Conservation (phyloP, 2,329 filamentous ascomycete species). For the Simplicillium aogashimaense region DNA sequence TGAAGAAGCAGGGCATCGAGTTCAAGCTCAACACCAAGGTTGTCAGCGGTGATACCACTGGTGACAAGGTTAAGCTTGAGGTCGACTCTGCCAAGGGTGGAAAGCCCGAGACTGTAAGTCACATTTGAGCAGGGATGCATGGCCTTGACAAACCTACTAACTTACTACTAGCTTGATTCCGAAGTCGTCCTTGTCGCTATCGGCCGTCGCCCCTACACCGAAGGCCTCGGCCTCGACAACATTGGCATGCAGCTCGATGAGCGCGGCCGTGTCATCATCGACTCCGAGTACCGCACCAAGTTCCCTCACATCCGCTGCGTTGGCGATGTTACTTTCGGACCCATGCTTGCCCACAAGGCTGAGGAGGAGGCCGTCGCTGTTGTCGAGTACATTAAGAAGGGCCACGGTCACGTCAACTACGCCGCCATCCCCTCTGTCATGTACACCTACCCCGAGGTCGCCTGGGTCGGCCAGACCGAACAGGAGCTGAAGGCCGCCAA, state of each 20-base stretch:
- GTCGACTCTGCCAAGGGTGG: slow-evolving; percentile 93
- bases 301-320: slow-evolving; percentile 93
- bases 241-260: slow-evolving; percentile 88
- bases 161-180: slow-evolving; percentile 60
- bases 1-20: slow-evolving; percentile 93
- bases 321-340: slow-evolving; percentile 92
- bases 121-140: not conserved
- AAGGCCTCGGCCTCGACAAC: slow-evolving; percentile 86
- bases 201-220: slow-evolving; percentile 88
- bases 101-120: slow-evolving; percentile 77
- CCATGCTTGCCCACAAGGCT: slow-evolving; percentile 98
- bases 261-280: slow-evolving; percentile 88
- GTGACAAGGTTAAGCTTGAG: slow-evolving; percentile 69
- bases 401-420: slow-evolving; percentile 98
- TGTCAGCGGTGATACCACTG: slow-evolving; percentile 68
- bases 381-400: slow-evolving; percentile 96
- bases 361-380: slow-evolving; percentile 95
- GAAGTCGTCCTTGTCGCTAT: slow-evolving; percentile 96
- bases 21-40: slow-evolving; percentile 99
- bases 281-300: slow-evolving; percentile 98
- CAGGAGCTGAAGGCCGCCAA: slow-evolving; percentile 85
- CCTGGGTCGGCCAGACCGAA: slow-evolving; percentile 97
- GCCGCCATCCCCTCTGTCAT: slow-evolving; percentile 95
- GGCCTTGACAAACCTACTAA: too few relatives aligned
- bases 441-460: slow-evolving; percentile 98